Evolutionary conservation across 768 basidiomycete species (phyloP), one percentile per base, ranked within the genome.

Genomic region (Candolleomyces aberdarensis): DNA sequence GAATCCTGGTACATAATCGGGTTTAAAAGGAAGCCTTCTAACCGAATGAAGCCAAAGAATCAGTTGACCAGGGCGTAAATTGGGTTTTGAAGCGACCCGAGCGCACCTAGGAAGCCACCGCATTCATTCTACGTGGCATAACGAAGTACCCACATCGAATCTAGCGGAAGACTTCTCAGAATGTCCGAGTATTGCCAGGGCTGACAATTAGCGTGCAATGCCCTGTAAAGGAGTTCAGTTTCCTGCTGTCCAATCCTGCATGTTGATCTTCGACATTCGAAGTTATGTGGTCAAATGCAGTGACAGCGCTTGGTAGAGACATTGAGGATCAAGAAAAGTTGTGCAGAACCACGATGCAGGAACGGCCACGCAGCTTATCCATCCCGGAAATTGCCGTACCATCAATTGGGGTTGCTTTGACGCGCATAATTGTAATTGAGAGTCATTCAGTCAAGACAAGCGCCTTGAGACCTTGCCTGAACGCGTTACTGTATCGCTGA

Each of bases 1-100:
- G 22, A 15, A 29, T n/a, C 14, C 20, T 13, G 14, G 11, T 26
- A 52, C 51, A 52, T 52, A 52, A 52, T 52, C 51, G 51, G 51
- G 51, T 26, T 52, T 1, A 32, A 52, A 52, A 52, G 51, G 51
- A 52, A 52, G 51, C 14, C 51, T 52, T 52, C 51, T 52, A 52
- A 32, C 51, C 29, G 51, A 32, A 52, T 52, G 29, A 66, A 44
- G 61, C 26, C 26, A 50, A 32, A 50, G 62, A 62, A 26, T 62
- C 50, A 52, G 55, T 57, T 63, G 55, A 56, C 55, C 17, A 47
- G 39, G 51, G 41, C 47, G 36, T 29, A 52, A 15, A 32, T 29
- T 26, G 29, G 9, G 11, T 57, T 62, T 39, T 52, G 51, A 29
- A 29, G 57, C 13, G 19, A 39, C 19, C 50, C 43, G 29, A 32